A percentile compares a stretch with the other conserved stretches of the same genome.
Conservation (phyloP, 345 rosid species). For the Citrus reticulata region DNA sequence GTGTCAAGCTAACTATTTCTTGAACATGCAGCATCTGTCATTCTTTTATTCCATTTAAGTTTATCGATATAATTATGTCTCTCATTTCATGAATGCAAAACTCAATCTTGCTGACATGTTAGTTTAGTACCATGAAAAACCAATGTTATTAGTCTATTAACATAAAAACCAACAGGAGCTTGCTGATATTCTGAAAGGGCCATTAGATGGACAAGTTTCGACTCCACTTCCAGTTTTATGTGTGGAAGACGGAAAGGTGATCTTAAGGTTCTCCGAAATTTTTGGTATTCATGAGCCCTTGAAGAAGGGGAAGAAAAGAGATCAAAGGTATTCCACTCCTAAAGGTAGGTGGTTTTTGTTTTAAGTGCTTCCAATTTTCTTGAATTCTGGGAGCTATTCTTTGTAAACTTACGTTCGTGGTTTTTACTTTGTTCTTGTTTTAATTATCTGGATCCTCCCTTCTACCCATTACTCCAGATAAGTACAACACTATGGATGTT, state of each 20-base stretch:
- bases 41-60: not conserved
- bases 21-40: not conserved
- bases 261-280: conserved; percentile 88
- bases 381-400: not conserved
- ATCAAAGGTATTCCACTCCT: conserved; percentile 44
- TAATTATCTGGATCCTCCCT: not conserved
- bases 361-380: not conserved
- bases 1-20: not conserved
- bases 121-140: not conserved
- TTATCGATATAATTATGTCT: not conserved
- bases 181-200: conserved; percentile 38
- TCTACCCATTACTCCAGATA: conserved; percentile 47
- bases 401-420: not conserved
- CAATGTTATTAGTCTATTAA: not conserved
- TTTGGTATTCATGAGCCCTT: conserved; percentile 82
- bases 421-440: not conserved
- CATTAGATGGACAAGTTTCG: conserved; percentile 40
- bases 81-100: not conserved
- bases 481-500: conserved; percentile 46
- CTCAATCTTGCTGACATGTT: conserved; percentile 5
- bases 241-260: conserved; percentile 80
- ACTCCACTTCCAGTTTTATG: conserved; percentile 76
- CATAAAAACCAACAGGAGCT: conserved; percentile 28
- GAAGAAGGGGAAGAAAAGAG: conserved; percentile 63
- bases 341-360: conserved; percentile 49